A percentile compares a stretch with the other conserved stretches of the same genome.
Conservation (phyloP, 1,139 yeast species). For the Geotrichum citri-aurantii region DNA sequence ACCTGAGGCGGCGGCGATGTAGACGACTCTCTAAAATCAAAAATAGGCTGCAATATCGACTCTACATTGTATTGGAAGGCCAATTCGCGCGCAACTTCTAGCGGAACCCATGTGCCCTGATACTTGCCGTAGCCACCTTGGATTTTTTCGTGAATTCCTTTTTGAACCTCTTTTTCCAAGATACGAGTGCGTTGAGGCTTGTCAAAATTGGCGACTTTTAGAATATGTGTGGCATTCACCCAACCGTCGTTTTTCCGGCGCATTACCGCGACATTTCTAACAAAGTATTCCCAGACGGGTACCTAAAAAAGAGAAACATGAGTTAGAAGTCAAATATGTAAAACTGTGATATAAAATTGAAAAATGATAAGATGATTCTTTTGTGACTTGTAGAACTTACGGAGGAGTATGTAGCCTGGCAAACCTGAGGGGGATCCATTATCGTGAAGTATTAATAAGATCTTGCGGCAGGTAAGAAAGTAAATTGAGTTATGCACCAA, state of each 20-base stretch:
- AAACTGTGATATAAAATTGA: not conserved
- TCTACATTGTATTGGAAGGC: conserved; percentile 71
- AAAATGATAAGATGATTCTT: not conserved
- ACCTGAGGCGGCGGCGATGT: conserved; percentile 39
- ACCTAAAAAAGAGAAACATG: conserved; percentile 38
- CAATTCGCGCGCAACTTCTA: conserved; percentile 47
- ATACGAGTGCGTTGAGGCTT: conserved; percentile 91
- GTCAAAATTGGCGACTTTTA: conserved; percentile 91
- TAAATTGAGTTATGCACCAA: not conserved
- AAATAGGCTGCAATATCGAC: conserved; percentile 59
- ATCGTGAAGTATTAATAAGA: not conserved
- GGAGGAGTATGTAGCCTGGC: conserved; percentile 19
- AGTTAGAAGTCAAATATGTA: not conserved
- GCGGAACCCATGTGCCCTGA: conserved; percentile 97
- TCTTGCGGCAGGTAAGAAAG: not conserved
- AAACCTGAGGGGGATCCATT: conserved; percentile 15
- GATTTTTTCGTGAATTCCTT: conserved; percentile 81
- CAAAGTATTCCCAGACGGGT: conserved; percentile 80
- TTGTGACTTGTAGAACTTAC: conserved; percentile 1
- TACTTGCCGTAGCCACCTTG: conserved; percentile 97
- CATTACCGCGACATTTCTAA: conserved; percentile 86
- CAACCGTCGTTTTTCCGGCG: conserved; percentile 84
- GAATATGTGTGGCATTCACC: conserved; percentile 97
- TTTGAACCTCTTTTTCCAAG: conserved; percentile 84
- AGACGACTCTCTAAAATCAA: conserved; percentile 40